Evolutionary conservation across 2,329 filamentous ascomycete species (phyloP).

Genomic region (Botryotinia narcissicola): DNA sequence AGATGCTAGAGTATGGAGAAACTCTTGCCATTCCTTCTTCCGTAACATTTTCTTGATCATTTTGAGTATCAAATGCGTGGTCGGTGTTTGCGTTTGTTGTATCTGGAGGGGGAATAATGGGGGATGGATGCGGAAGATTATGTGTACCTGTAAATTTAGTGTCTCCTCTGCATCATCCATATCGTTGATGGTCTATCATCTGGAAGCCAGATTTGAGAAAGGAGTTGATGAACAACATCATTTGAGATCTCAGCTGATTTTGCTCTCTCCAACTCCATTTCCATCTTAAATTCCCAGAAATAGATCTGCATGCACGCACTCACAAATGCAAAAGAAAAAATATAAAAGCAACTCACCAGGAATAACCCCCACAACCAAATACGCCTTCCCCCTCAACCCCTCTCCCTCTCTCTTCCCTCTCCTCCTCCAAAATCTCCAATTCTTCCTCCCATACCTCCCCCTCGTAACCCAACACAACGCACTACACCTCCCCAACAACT

Average conservation of each 20-base stretch:
- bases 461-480: not conserved
- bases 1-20: not conserved
- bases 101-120: not conserved
- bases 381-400: not conserved
- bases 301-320: not conserved
- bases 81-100: not conserved
- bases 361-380: slow-evolving; percentile 13
- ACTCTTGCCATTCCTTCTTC: not conserved
- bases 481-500: not conserved
- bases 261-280: not conserved
- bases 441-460: not conserved
- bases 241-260: too few species aligned
- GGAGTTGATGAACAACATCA: too few species aligned
- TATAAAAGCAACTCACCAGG: not conserved
- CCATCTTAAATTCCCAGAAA: not conserved
- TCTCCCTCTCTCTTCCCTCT: not conserved
- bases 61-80: not conserved
- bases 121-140: not conserved
- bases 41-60: too few species aligned
- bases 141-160: slow-evolving; percentile 2
- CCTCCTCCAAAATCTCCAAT: accelerated
- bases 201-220: too few species aligned
- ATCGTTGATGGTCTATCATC: too few species aligned
- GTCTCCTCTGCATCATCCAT: not conserved
- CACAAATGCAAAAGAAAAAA: not conserved